Percentiles rank a stretch among this genome's conserved stretches.
Conservation (phyloP, 768 basidiomycete genomes). For the Termitomyces sp. region DNA sequence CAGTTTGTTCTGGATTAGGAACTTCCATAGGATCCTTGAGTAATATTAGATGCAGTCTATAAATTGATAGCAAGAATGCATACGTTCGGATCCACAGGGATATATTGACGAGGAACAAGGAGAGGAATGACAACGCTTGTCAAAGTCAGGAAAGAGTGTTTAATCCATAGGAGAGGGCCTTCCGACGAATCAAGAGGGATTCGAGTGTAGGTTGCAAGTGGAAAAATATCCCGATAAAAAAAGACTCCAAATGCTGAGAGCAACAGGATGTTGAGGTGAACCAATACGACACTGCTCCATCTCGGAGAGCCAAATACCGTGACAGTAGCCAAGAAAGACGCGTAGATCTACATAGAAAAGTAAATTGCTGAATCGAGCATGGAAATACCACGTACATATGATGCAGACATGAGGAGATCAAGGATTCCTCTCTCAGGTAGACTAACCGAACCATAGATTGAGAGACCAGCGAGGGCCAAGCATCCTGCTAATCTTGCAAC, state of each 20-base stretch:
- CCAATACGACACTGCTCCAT: slow-evolving; percentile 32
- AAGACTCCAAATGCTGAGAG: slow-evolving; percentile 46
- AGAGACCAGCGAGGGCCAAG: slow-evolving; percentile 45
- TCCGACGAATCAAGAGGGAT: slow-evolving; percentile 45
- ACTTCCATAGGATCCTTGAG: slow-evolving; percentile 27
- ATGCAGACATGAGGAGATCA: slow-evolving; percentile 26
- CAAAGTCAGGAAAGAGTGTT: slow-evolving; percentile 41
- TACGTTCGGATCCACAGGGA: slow-evolving; percentile 51
- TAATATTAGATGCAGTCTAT: not conserved
- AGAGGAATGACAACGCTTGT: slow-evolving; percentile 50
- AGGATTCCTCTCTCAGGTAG: slow-evolving; percentile 19
- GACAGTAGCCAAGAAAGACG: slow-evolving; percentile 38
- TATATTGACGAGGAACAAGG: slow-evolving; percentile 51
- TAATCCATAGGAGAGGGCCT: slow-evolving; percentile 50
- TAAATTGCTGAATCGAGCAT: not conserved
- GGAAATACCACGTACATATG: slow-evolving; percentile 22
- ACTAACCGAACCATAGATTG: slow-evolving; percentile 26
- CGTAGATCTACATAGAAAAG: slow-evolving; percentile 32
- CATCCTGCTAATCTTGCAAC: slow-evolving; percentile 41
- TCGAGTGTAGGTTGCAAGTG: slow-evolving; percentile 51
- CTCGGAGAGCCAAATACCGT: slow-evolving; percentile 33
- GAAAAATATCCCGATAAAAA: slow-evolving; percentile 57
- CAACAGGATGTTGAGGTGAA: slow-evolving; percentile 47
- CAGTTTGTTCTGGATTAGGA: slow-evolving; percentile 49
- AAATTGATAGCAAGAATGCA: not conserved